Base-by-base conservation (phyloP, 2,329 filamentous ascomycete species). In the Fusarium tuaranense region DNA sequence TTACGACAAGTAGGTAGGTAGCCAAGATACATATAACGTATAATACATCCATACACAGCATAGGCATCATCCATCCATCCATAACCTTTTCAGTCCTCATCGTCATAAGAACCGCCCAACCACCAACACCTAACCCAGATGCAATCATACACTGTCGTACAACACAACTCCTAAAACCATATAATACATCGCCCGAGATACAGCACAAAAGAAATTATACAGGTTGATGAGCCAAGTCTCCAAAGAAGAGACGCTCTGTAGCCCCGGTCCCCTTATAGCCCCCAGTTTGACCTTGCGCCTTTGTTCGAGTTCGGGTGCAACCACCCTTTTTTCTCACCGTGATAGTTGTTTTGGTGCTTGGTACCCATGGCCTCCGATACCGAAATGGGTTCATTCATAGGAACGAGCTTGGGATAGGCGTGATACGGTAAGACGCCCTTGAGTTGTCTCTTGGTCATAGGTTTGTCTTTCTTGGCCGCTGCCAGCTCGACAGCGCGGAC, bases 401-500 rank as follows among this genome's bases (percentile, higher is more conserved):
- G 81, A 34, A 82, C 72, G 22, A 82, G 75, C 36, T 82, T 70
- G 6, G 82, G 78, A 13, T 82, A 74, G 4, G 82, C 79, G 27
- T 76, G 74, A 67, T 85, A 85, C n/a, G 83, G 83, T n/a, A 84
- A 75, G 20, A 83, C 78, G 36, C 72, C 76, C 65, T 80, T 79
- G 38, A 81, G 65, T 8, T 78, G 69, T 20, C 66, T 77, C 69
- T 78, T 80, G 63, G 70, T 78, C 48, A 75, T 44, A 5, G 73
- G 64, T 61, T 67, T 80, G 16, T 77, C 69, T 67, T 81, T 81
- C 46, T 72, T 72, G 13, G 59, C 53, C 13, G 68, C 60, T 27
- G 74, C 73, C 22, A 74, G 65, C 32, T 76, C 75, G 39, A 75
- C 57, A 77, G 87, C 88, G 68, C 83, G 87, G 65, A 87, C 81